Evolutionary conservation across 148 eudicot genomes (phyloP), one percentile per base, ranked within the genome.

Genomic region (Cornus florida): DNA sequence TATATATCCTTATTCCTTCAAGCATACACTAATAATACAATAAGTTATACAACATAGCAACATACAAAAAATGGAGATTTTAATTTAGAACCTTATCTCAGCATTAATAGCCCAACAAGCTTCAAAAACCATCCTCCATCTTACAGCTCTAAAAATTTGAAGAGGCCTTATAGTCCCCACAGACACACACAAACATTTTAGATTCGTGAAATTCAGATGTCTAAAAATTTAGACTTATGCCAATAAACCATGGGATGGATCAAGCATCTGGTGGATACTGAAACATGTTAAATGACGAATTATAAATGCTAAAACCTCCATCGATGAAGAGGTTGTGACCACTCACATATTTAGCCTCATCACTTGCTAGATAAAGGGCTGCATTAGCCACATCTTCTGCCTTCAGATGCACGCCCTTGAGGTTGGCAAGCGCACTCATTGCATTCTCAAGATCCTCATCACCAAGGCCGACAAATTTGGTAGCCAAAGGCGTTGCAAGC

Each of bases 271-370:
- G 83, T 23, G 88, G 83, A 76, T 85, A 82, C 32, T 82, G 16
- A 70, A 85, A 85, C 12, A 82, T 50, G 7, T 77, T 38, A 46
- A 82, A 69, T 28, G 79, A 76, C 0, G 81, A 56, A 75, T 84
- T 87, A 28, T 33, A 11, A 33, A 85, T 35, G 59, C 79, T 78
- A 31, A 81, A 80, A 1, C 92, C 92, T 4, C 92, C 92, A 78
- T 90, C 92, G 1, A 88, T 67, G 43, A 85, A 65, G 1, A 90
- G 76, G 67, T 90, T 90, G 20, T 84, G 89, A 0, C 92, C 92
- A 39, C 88, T 90, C 2, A 90, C 80, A 53, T 87, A 90, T 56
- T 81, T 82, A 3, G 90, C 86, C 50, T 87, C 92, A 23, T 89
- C 90, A 57, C 92, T 87, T 1, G 80, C 92, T 5, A 90, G 59